A percentile compares a stretch with the other conserved stretches of the same genome.
Evolutionary conservation across 768 basidiomycete genomes (phyloP).

Genomic region (Gyrodon lividus): DNA sequence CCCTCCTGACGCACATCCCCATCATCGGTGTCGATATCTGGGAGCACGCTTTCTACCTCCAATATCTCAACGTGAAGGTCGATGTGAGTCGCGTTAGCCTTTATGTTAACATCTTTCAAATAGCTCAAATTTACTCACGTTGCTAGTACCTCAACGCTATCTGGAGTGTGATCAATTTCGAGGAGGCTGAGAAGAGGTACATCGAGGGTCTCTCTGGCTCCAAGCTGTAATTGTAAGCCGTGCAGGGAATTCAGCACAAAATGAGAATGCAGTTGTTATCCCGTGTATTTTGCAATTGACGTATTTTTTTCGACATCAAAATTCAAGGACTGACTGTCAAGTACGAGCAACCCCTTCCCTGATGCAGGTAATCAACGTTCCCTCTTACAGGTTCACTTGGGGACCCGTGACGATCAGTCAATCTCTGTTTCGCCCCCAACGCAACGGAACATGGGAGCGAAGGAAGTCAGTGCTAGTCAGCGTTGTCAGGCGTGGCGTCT

Average conservation of each 20-base stretch:
- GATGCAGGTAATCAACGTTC: too few relatives aligned
- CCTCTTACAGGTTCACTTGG: too few relatives aligned
- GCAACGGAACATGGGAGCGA: too few relatives aligned
- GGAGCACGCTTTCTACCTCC: constrained; percentile 96
- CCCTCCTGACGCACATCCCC: constrained; percentile 70
- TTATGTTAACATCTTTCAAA: background rate
- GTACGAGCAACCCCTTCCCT: too few relatives aligned
- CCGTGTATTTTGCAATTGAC: constrained; percentile 3
- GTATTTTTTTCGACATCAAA: background rate
- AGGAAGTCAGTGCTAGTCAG: too few relatives aligned
- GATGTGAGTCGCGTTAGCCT: constrained; percentile 58
- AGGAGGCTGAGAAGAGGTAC: constrained; percentile 74
- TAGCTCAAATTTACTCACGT: background rate
- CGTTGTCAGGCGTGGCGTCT: too few relatives aligned
- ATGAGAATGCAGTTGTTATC: background rate
- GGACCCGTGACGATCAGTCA: too few relatives aligned
- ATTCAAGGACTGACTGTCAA: background rate
- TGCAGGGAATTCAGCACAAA: background rate
- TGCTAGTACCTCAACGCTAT: constrained; percentile 71
- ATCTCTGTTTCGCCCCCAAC: too few relatives aligned
- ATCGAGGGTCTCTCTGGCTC: constrained; percentile 38
- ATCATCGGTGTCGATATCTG: constrained; percentile 93
- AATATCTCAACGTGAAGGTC: constrained; percentile 93
- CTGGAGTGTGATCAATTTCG: constrained; percentile 69
- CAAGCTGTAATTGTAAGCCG: constrained; percentile 34